phyloP scores from a whole-genome alignment of 495 filamentous ascomycete genomes.

The Aspergillus campestris region DNA sequence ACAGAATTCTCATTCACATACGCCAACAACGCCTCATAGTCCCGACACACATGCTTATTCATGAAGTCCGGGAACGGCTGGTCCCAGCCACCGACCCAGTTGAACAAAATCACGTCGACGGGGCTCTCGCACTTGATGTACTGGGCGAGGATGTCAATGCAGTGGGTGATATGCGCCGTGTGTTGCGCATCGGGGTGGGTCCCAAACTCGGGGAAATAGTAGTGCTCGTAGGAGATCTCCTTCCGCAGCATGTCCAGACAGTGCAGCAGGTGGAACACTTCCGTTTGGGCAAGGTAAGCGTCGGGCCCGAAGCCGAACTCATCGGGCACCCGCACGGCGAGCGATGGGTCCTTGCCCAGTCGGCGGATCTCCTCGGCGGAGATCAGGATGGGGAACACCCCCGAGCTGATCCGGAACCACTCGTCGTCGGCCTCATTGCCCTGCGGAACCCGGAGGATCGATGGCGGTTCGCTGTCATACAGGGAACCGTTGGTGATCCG shows the following conservation, averaged over 20 bases:
- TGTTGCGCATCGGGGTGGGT: background rate
- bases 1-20: slow-evolving; percentile 4
- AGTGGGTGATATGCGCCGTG: slow-evolving; percentile 19
- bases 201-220: slow-evolving; percentile 13
- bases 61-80: slow-evolving; percentile 23
- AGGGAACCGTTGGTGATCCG: too few relatives aligned
- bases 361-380: background rate
- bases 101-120: slow-evolving; percentile 21
- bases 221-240: slow-evolving; percentile 16
- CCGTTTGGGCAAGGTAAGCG: slow-evolving; percentile 24
- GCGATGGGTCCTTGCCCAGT: background rate
- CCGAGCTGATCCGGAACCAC: slow-evolving; percentile 4
- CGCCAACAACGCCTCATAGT: slow-evolving; percentile 9
- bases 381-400: background rate
- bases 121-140: slow-evolving; percentile 22
- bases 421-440: slow-evolving; percentile 18
- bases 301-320: slow-evolving; percentile 24
- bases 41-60: slow-evolving; percentile 6
- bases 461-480: background rate
- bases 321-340: slow-evolving; percentile 8
- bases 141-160: slow-evolving; percentile 26
- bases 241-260: slow-evolving; percentile 21
- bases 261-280: slow-evolving; percentile 27
- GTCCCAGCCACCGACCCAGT: slow-evolving; percentile 25
- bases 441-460: slow-evolving; percentile 6